Percentiles rank a stretch among this genome's conserved stretches.
phyloP scores from a whole-genome alignment of 805 yeast genomes.

The Wickerhamomyces pijperi region DNA sequence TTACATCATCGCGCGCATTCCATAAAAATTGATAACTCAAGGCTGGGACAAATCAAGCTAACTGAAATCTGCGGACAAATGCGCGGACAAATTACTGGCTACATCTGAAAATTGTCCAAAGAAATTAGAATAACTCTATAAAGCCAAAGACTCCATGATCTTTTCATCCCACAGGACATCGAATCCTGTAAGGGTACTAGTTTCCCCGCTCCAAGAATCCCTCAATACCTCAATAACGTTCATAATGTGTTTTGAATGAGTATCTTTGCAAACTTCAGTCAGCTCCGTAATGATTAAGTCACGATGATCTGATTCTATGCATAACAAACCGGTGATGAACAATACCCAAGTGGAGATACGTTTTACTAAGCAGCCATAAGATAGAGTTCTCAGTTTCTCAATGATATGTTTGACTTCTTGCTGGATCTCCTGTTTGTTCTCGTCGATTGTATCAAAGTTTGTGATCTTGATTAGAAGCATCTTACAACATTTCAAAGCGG shows the following conservation, averaged over 20 bases:
- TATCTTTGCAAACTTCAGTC: conserved; percentile 5
- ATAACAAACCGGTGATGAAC: conserved; percentile 10
- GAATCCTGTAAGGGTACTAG: background rate
- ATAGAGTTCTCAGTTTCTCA: conserved; percentile 2
- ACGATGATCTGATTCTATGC: conserved; percentile 4
- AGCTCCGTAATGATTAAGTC: conserved; percentile 4
- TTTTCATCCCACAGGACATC: background rate
- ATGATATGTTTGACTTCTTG: conserved; percentile 6
- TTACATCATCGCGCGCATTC: no score
- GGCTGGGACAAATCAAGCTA: no score
- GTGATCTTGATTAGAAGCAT: conserved; percentile 10
- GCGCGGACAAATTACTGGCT: no score
- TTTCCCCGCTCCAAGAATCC: conserved; percentile 8
- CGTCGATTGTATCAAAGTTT: conserved; percentile 3
- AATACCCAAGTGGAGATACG: conserved; percentile 10
- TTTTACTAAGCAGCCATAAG: conserved; percentile 5
- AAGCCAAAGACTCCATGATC: background rate
- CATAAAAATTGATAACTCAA: no score
- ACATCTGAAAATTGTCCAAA: no score
- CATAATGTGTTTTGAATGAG: conserved; percentile 8
- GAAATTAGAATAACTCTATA: no score
- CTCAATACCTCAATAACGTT: conserved; percentile 9
- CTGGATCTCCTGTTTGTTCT: conserved; percentile 2
- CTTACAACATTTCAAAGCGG: conserved; percentile 11
- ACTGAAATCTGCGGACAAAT: no score